Evolutionary conservation across 768 basidiomycete genomes (phyloP).

Genomic region (Russula lepida): DNA sequence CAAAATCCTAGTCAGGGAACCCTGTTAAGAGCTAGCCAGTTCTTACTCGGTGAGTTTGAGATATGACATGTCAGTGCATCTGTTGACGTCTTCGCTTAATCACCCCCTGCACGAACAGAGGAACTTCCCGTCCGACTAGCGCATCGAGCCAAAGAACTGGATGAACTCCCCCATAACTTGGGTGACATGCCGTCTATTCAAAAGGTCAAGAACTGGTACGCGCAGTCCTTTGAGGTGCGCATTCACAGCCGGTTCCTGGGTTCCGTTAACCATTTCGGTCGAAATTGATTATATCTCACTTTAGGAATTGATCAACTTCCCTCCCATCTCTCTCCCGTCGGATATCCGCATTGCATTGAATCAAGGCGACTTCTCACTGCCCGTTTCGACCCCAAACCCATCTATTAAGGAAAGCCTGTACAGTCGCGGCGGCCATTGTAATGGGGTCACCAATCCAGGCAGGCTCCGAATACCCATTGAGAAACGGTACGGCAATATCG

Average conservation of each 20-base stretch:
- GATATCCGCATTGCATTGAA: slow-evolving; percentile 59
- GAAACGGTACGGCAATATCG: slow-evolving; percentile 48
- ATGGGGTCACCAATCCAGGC: slow-evolving; percentile 34
- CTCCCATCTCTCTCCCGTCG: slow-evolving; percentile 59
- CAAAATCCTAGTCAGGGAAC: slow-evolving; percentile 95
- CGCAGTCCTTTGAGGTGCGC: slow-evolving; percentile 91
- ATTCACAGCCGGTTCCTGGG: background rate
- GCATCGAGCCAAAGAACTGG: slow-evolving; percentile 93
- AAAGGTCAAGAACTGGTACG: slow-evolving; percentile 98
- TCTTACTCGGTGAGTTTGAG: slow-evolving; percentile 55
- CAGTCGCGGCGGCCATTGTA: slow-evolving; percentile 29
- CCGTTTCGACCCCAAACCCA: slow-evolving; percentile 76
- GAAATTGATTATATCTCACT: background rate
- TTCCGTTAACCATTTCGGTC: slow-evolving; percentile 5
- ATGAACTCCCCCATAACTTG: slow-evolving; percentile 86
- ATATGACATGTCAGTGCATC: background rate
- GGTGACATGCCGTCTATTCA: slow-evolving; percentile 86
- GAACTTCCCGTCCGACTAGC: slow-evolving; percentile 93
- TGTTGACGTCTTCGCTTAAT: background rate
- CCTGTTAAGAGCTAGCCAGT: slow-evolving; percentile 83
- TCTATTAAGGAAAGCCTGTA: slow-evolving; percentile 35
- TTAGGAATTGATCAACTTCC: slow-evolving; percentile 86
- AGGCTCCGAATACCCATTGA: slow-evolving; percentile 73
- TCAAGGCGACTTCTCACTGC: slow-evolving; percentile 43
- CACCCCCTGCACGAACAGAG: slow-evolving; percentile 39